Evolutionary conservation across 805 yeast species (phyloP), one percentile per base, ranked within the genome.

Genomic region (Candida chilensis): DNA sequence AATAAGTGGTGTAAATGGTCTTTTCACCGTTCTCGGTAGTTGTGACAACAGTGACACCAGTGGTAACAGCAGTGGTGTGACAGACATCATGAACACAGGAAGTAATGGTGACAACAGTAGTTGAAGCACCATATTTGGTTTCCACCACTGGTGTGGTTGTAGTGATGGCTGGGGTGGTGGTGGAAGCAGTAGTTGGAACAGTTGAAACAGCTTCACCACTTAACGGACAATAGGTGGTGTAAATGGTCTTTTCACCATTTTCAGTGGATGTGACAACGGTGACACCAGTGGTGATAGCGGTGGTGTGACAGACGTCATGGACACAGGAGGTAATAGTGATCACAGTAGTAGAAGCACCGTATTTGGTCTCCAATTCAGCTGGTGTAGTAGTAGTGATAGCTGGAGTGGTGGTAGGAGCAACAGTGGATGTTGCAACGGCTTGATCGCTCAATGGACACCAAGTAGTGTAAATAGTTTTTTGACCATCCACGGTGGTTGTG

Each of bases 31-130:
- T 29, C 16, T 34, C 30, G 19, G 35, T 27, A 22, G 32, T 38
- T 19, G 53, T 41, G 31, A 47, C 47, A 29, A 46, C 40, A 32
- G 48, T 42, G 15, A 44, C 27, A 39, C 52, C 52, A 28, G 54
- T 48, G 28, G 47, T 41, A 27, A 40, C 42, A 26, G 51, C 44
- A 27, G 32, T 20, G 17, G 28, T 32, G 26, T 41, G 31, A 35
- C 56, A 50, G 37, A 37, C 39, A 44, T 47, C 34, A 40, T 49
- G 46, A 20, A 44, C 34, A 38, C 56, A 50, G 29, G 49, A 42
- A 17, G 54, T 49, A 38, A 49, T 44, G 27, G 17, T 5, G 16
- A 28, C 31, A 18, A 30, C 32, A 13, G 17, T 32, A 16, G 34
- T 31, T n/a, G 16, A n/a, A n/a, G n/a, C 27, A 44, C 37, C n/a